phyloP scores from a whole-genome alignment of 768 basidiomycete genomes.

The Termitomyces sp. region DNA sequence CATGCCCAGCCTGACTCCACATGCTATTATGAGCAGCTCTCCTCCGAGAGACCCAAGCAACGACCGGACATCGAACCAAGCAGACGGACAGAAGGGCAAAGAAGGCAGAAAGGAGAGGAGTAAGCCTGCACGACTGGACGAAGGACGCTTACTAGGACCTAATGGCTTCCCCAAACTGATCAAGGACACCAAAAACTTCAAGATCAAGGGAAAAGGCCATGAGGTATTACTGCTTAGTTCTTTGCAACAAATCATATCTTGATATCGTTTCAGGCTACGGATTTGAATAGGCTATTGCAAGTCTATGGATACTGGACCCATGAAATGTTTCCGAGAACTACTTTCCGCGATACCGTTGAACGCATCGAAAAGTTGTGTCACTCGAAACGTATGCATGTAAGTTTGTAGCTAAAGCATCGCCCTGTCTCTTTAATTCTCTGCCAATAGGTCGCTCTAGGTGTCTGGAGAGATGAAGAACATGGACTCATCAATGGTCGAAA shows the following conservation, averaged over 20 bases:
- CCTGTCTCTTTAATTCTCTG: conserved; percentile 4
- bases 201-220: conserved; percentile 84
- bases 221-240: conserved; percentile 54
- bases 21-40: conserved; percentile 49
- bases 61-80: conserved; percentile 22
- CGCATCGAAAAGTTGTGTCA: conserved; percentile 89
- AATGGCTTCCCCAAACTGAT: conserved; percentile 81
- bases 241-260: not conserved
- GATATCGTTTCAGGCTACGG: conserved; percentile 53
- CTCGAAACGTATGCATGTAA: conserved; percentile 80
- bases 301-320: conserved; percentile 96
- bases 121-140: conserved; percentile 64
- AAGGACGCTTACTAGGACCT: conserved; percentile 66
- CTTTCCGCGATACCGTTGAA: conserved; percentile 82
- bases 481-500: conserved; percentile 24
- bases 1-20: conserved; percentile 33
- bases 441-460: conserved; percentile 61
- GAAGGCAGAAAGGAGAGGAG: conserved; percentile 42
- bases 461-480: conserved; percentile 72
- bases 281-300: conserved; percentile 76
- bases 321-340: conserved; percentile 83
- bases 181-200: conserved; percentile 73
- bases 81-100: conserved; percentile 22
- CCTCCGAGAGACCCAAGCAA: conserved; percentile 36
- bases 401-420: not conserved